phyloP scores from a whole-genome alignment of 176 grass and related monocot species.

The Hyparrhenia diplandra region DNA sequence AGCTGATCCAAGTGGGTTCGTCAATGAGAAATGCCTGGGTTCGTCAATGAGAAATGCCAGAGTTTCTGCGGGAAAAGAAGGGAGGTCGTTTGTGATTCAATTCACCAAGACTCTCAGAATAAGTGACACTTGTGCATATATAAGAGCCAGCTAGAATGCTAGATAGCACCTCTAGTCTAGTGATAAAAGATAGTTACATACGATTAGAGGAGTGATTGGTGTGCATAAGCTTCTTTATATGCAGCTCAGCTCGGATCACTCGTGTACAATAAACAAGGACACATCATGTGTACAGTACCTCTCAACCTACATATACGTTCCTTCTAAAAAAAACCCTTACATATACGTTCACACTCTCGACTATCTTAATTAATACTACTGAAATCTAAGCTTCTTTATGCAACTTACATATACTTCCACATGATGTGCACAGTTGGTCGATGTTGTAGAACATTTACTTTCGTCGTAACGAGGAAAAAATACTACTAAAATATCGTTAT shows the following conservation, averaged over 20 bases:
- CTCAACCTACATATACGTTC: too few species aligned
- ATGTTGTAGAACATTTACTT: too few species aligned
- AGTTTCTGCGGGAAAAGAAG: neutral
- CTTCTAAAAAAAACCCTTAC: too few species aligned
- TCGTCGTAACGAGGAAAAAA: too few species aligned
- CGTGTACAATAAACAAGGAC: neutral
- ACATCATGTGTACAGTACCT: neutral
- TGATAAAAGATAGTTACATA: neutral
- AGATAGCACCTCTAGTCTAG: neutral
- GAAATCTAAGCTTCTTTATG: too few species aligned
- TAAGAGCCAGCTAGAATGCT: neutral
- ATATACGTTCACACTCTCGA: neutral
- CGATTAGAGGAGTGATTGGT: neutral
- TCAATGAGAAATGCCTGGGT: too few species aligned
- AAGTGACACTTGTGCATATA: neutral
- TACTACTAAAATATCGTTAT: neutral
- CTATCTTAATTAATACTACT: too few species aligned
- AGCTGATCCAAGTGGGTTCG: too few species aligned
- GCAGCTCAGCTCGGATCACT: neutral
- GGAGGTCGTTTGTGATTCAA: neutral
- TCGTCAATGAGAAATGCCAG: too few species aligned
- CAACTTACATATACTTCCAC: too few species aligned
- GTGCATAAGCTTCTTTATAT: neutral
- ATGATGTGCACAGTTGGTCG: too few species aligned
- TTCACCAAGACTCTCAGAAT: neutral